A percentile compares a stretch with the other conserved stretches of the same genome.
phyloP scores from a whole-genome alignment of 2,329 filamentous ascomycete genomes.

The Fusarium sp. region DNA sequence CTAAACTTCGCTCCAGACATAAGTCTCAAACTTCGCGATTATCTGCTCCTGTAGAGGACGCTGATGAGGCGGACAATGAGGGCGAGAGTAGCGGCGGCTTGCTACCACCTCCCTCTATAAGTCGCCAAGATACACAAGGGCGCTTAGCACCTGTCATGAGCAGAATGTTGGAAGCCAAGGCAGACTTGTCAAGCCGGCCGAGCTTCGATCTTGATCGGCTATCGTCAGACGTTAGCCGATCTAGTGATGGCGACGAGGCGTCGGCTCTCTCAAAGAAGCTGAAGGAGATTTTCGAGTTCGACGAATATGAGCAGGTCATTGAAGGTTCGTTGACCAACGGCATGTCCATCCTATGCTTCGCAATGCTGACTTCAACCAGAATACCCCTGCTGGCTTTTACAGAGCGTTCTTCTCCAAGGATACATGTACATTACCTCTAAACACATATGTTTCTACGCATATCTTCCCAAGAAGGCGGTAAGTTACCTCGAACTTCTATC shows the following conservation, averaged over 20 bases:
- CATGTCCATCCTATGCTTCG: not conserved
- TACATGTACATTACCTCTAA: constrained; percentile 95
- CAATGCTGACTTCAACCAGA: constrained; percentile 61
- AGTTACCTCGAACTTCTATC: constrained; percentile 46
- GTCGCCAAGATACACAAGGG: constrained; percentile 53
- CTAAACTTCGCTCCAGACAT: constrained; percentile 58
- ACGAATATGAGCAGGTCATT: constrained; percentile 84
- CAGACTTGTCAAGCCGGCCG: constrained; percentile 69
- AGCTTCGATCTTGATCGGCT: constrained; percentile 66
- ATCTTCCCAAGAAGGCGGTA: constrained; percentile 92
- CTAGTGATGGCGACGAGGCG: constrained; percentile 55
- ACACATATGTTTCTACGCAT: constrained; percentile 97
- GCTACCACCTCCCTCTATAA: constrained; percentile 40
- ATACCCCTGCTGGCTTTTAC: constrained; percentile 92
- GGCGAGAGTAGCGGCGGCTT: constrained; percentile 39
- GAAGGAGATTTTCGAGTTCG: constrained; percentile 88
- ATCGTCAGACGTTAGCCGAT: constrained; percentile 55
- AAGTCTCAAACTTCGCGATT: constrained; percentile 57
- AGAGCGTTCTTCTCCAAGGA: constrained; percentile 91
- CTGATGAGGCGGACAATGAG: constrained; percentile 46
- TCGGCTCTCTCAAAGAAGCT: constrained; percentile 76
- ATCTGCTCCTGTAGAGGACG: constrained; percentile 53
- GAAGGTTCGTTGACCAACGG: constrained; percentile 65
- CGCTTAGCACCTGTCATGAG: constrained; percentile 78
- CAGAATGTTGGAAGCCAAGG: constrained; percentile 79